A percentile compares a stretch with the other conserved stretches of the same genome.
phyloP scores from a whole-genome alignment of 768 basidiomycete genomes.

The Leccinum disarticulatum region DNA sequence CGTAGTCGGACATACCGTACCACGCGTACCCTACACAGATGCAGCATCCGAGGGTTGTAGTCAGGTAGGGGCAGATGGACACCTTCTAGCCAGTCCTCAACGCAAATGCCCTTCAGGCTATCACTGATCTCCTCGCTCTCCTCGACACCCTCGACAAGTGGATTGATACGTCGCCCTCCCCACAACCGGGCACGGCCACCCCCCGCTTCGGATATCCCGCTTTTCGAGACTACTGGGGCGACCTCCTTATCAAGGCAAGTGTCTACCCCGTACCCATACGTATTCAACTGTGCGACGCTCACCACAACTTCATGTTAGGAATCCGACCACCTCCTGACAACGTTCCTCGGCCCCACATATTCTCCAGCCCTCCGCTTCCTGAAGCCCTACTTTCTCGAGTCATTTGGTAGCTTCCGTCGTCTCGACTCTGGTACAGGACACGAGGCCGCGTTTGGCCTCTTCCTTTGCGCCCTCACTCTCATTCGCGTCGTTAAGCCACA shows the following conservation, averaged over 20 bases:
- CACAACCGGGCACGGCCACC: slow-evolving; percentile 43
- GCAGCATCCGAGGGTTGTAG: slow-evolving; percentile 2
- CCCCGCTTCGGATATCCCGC: slow-evolving; percentile 93
- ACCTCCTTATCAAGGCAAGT: slow-evolving; percentile 70
- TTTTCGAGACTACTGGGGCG: slow-evolving; percentile 78
- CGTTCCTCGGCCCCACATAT: slow-evolving; percentile 48
- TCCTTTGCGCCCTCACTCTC: slow-evolving; percentile 71
- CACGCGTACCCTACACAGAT: slow-evolving; percentile 18
- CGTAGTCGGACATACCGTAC: slow-evolving; percentile 62
- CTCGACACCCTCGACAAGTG: slow-evolving; percentile 68
- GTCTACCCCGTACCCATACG: neutral
- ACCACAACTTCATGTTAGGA: slow-evolving; percentile 37
- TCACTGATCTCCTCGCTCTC: slow-evolving; percentile 48
- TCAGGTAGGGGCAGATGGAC: slow-evolving; percentile 18
- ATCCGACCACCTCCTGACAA: slow-evolving; percentile 48
- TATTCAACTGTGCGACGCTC: neutral
- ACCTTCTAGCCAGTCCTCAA: slow-evolving; percentile 1
- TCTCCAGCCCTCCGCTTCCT: slow-evolving; percentile 56
- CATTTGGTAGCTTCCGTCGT: slow-evolving; percentile 88
- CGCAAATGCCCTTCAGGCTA: slow-evolving; percentile 45
- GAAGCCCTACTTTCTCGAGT: slow-evolving; percentile 73
- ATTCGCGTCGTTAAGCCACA: slow-evolving; percentile 61
- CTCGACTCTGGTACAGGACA: slow-evolving; percentile 98
- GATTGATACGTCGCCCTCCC: slow-evolving; percentile 81
- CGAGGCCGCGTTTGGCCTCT: slow-evolving; percentile 84